A percentile compares a stretch with the other conserved stretches of the same genome.
phyloP scores from a whole-genome alignment of 768 basidiomycete genomes.

The Gymnopilus dilepis region DNA sequence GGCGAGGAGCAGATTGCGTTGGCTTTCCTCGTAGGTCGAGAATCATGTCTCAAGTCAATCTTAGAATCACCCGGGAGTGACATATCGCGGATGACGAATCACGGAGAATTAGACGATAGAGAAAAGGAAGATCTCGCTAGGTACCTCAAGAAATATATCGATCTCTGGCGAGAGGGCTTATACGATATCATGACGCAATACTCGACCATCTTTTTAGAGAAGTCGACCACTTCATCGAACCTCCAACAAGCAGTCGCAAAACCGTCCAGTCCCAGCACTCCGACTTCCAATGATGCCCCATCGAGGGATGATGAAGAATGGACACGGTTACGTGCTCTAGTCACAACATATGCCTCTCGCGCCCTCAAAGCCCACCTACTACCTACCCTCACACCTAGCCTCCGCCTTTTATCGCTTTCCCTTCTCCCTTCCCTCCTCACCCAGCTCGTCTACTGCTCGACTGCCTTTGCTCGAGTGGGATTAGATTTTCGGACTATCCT shows the following conservation, averaged over 20 bases:
- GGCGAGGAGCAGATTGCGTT: constrained; percentile 82
- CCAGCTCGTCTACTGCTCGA: constrained; percentile 92
- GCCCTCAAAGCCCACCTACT: constrained; percentile 70
- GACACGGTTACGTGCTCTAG: constrained; percentile 50
- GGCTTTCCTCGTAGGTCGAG: constrained; percentile 76
- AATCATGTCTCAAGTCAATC: constrained; percentile 62
- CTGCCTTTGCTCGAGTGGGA: constrained; percentile 90
- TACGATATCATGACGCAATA: constrained; percentile 93
- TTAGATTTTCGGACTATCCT: constrained; percentile 84
- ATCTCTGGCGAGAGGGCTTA: constrained; percentile 89
- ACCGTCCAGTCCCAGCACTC: constrained; percentile 24
- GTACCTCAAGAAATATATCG: constrained; percentile 87
- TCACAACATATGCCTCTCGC: constrained; percentile 68
- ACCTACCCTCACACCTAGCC: constrained; percentile 61
- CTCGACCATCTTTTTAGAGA: constrained; percentile 86
- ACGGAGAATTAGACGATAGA: constrained; percentile 53
- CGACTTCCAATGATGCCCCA: constrained; percentile 23
- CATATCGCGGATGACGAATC: constrained; percentile 40
- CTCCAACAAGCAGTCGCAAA: constrained; percentile 17
- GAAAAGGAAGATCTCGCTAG: constrained; percentile 75
- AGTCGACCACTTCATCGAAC: constrained; percentile 36
- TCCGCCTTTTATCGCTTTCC: constrained; percentile 65
- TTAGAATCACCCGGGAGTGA: constrained; percentile 60
- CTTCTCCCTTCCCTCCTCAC: constrained; percentile 85
- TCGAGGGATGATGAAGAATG: constrained; percentile 24